phyloP scores from a whole-genome alignment of 441 rosid genomes.

The Erodium chrysanthum region DNA sequence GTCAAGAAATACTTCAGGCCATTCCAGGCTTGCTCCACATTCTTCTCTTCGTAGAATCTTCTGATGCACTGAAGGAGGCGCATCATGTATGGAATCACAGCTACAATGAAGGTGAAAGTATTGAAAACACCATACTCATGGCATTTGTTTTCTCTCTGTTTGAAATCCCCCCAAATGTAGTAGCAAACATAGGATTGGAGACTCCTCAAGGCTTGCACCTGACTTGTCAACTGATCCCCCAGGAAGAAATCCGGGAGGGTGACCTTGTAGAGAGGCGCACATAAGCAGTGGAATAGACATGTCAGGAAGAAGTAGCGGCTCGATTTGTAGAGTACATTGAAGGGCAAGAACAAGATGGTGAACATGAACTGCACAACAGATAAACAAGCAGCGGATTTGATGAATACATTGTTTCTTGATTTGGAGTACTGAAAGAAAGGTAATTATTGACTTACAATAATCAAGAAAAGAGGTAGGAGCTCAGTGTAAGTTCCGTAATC shows the following conservation, averaged over 20 bases:
- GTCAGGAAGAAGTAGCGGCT: not conserved
- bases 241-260: not conserved
- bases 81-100: not conserved
- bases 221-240: slow-evolving; percentile 5
- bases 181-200: not conserved
- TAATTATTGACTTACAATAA: slow-evolving; percentile 18
- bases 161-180: slow-evolving; percentile 2
- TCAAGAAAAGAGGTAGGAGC: slow-evolving; percentile 44
- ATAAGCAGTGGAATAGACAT: not conserved
- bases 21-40: slow-evolving; percentile 1
- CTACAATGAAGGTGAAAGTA: not conserved
- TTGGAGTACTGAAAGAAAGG: too few relatives aligned
- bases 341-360: not conserved
- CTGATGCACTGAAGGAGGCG: slow-evolving; percentile 1
- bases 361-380: not conserved
- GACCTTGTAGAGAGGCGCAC: slow-evolving; percentile 1
- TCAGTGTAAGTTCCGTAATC: slow-evolving; percentile 37
- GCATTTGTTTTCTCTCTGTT: not conserved
- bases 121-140: not conserved
- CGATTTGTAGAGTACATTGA: not conserved
- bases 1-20: not conserved
- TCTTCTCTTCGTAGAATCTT: not conserved
- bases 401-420: too few relatives aligned
- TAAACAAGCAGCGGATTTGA: not conserved
- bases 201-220: slow-evolving; percentile 1